phyloP scores from a whole-genome alignment of 441 rosid species.

The Populus hybrid region DNA sequence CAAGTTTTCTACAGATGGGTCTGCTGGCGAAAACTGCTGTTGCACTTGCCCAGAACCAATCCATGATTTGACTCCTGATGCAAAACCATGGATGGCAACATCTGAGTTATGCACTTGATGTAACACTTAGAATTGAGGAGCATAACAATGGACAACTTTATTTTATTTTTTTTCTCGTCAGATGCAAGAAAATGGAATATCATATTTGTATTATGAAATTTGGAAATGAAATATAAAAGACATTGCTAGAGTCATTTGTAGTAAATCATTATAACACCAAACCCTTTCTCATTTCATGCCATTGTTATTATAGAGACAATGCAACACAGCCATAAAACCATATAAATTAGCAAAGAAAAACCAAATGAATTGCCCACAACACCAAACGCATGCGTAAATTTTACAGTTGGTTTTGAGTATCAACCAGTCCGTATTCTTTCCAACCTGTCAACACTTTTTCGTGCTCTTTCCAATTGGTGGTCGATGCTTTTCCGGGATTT shows the following conservation, averaged over 20 bases:
- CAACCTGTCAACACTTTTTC: constrained; percentile 93
- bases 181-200: not conserved
- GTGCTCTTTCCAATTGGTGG: constrained; percentile 65
- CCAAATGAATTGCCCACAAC: constrained; percentile 34
- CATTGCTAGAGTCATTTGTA: not conserved
- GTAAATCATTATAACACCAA: constrained; percentile 25
- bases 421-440: constrained; percentile 62
- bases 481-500: constrained; percentile 83
- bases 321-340: constrained; percentile 29
- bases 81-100: not conserved
- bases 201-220: not conserved
- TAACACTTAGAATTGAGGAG: not conserved
- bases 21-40: not conserved
- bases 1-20: not conserved
- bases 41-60: not conserved
- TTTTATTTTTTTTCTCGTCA: not conserved
- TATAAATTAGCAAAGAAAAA: constrained; percentile 12
- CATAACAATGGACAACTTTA: not conserved
- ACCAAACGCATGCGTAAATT: constrained; percentile 22
- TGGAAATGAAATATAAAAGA: not conserved
- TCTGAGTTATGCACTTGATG: not conserved
- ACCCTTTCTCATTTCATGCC: constrained; percentile 37
- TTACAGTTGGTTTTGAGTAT: constrained; percentile 7
- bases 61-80: constrained; percentile 8
- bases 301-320: constrained; percentile 21